Conservation (phyloP, 257 asterid genomes). For the Lantana camara region DNA sequence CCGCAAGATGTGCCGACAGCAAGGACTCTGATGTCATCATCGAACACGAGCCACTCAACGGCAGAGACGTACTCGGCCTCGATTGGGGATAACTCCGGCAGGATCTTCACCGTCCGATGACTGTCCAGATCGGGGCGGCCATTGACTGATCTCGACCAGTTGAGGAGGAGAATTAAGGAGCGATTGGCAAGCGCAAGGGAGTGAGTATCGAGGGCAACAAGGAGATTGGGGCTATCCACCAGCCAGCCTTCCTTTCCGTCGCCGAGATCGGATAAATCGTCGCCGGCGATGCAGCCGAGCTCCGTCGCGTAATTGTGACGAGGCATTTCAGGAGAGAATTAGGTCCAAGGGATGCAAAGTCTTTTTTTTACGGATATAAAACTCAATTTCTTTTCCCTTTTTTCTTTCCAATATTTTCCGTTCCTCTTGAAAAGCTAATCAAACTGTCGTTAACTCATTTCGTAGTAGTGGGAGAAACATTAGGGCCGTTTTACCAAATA, state of each 20-base stretch:
- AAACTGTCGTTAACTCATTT: too few species aligned
- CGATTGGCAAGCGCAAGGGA: slow-evolving; percentile 80
- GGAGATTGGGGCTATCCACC: slow-evolving; percentile 63
- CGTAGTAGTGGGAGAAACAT: too few species aligned
- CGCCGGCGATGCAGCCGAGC: slow-evolving; percentile 77
- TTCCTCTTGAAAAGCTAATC: too few species aligned
- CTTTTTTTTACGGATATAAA: too few species aligned
- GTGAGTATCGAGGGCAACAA: slow-evolving; percentile 72
- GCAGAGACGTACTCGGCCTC: slow-evolving; percentile 83
- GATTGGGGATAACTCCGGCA: slow-evolving; percentile 81
- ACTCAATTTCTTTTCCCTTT: too few species aligned
- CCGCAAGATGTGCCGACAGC: slow-evolving; percentile 91
- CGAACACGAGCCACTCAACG: slow-evolving; percentile 79
- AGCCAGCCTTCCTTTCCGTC: slow-evolving; percentile 97
- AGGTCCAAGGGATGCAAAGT: too few species aligned
- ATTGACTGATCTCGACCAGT: slow-evolving; percentile 48
- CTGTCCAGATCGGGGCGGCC: slow-evolving; percentile 41
- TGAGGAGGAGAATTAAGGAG: slow-evolving; percentile 59
- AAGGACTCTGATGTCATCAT: slow-evolving; percentile 65
- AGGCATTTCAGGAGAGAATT: too few species aligned
- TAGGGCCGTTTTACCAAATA: too few species aligned
- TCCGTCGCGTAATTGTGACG: slow-evolving; percentile 78
- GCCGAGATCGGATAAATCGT: slow-evolving; percentile 69
- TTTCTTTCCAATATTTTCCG: too few species aligned
- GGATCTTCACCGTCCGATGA: slow-evolving; percentile 56